A percentile compares a stretch with the other conserved stretches of the same genome.
Evolutionary conservation across 495 filamentous ascomycete genomes (phyloP).

Genomic region (Neurospora sp.): DNA sequence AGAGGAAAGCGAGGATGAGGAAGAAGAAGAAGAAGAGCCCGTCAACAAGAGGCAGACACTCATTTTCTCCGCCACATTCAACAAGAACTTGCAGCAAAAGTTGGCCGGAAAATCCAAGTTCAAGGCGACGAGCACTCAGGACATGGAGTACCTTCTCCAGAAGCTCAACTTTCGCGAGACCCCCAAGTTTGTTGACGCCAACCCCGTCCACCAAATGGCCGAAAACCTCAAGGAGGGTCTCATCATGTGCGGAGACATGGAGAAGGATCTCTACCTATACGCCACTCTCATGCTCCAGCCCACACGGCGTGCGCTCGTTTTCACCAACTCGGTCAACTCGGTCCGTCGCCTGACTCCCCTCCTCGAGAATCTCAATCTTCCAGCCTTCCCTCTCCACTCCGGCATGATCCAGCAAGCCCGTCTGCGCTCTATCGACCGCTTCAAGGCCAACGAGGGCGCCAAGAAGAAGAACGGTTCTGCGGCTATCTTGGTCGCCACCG

Average conservation of each 20-base stretch:
- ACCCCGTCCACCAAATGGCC: constrained; percentile 80
- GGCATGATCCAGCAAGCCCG: constrained; percentile 97
- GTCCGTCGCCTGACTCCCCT: constrained; percentile 80
- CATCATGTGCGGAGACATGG: constrained; percentile 80
- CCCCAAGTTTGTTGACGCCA: constrained; percentile 87
- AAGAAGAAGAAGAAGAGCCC: constrained; percentile 14
- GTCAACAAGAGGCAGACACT: constrained; percentile 64
- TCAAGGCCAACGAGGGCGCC: constrained; percentile 50
- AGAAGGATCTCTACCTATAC: constrained; percentile 97
- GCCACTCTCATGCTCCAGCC: constrained; percentile 75
- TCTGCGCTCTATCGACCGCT: constrained; percentile 81
- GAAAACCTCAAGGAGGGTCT: constrained; percentile 77
- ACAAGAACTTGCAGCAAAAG: constrained; percentile 81
- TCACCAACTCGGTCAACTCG: constrained; percentile 90
- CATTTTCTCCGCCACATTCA: constrained; percentile 94
- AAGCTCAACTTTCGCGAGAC: constrained; percentile 78
- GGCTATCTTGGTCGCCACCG: constrained; percentile 77
- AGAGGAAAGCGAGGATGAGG: constrained; percentile 17
- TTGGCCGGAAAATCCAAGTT: constrained; percentile 65
- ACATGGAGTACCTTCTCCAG: constrained; percentile 86
- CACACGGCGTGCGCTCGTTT: constrained; percentile 68
- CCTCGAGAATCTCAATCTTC: constrained; percentile 71
- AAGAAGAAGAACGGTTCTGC: constrained; percentile 31
- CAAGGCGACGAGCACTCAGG: constrained; percentile 55
- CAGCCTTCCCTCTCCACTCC: constrained; percentile 72